Evolutionary conservation across 331 rosid genomes (phyloP).

Genomic region (Ulmus americana): DNA sequence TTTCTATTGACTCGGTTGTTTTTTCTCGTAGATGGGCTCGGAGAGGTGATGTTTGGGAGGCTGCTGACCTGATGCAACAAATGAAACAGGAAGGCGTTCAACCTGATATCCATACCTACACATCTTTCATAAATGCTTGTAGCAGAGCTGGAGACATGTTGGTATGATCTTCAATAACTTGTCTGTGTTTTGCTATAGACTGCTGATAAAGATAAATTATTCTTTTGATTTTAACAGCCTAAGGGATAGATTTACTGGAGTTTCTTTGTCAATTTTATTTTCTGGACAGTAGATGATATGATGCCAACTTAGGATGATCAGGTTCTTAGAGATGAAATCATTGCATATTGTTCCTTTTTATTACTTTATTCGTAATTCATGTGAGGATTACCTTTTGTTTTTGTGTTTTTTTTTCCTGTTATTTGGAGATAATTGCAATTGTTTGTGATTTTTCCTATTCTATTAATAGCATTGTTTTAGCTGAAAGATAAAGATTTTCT

Average conservation of each 20-base stretch:
- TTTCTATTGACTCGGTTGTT: neutral
- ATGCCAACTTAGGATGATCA: conserved; percentile 1
- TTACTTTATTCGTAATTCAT: neutral
- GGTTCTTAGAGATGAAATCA: neutral
- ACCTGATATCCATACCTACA: conserved; percentile 87
- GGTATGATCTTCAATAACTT: conserved; percentile 33
- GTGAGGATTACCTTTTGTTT: neutral
- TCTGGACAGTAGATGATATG: neutral
- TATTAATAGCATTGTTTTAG: conserved; percentile 4
- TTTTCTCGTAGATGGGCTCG: conserved; percentile 71
- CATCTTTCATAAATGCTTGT: conserved; percentile 87
- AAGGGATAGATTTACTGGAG: neutral
- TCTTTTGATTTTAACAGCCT: neutral
- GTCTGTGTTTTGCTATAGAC: neutral
- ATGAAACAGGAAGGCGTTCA: conserved; percentile 76
- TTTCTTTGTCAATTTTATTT: neutral
- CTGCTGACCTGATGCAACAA: conserved; percentile 91
- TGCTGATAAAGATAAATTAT: neutral
- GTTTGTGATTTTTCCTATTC: neutral
- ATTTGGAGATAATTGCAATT: neutral
- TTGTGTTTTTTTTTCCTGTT: neutral
- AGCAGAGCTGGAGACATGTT: conserved; percentile 93
- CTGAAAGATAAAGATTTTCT: conserved; percentile 1
- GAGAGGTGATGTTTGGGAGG: conserved; percentile 98
- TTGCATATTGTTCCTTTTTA: neutral